Conservation (phyloP, 306 rosid species). For the Cucumis melo region DNA sequence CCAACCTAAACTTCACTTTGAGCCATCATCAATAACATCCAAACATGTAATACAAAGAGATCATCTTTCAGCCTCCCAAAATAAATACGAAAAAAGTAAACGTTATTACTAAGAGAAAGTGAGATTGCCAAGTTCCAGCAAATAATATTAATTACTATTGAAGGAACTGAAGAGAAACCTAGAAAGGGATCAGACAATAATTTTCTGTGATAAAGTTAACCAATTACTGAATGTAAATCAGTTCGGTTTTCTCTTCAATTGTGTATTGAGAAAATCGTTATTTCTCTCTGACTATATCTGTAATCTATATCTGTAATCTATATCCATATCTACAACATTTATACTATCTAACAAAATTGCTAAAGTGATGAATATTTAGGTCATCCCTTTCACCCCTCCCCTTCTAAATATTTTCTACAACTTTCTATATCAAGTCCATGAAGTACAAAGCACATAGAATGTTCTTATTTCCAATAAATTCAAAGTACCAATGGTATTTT, state of each 20-base stretch:
- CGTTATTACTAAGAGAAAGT: background rate
- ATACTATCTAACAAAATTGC: background rate
- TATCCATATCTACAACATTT: background rate
- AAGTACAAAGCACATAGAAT: too few species aligned
- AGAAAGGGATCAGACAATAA: background rate
- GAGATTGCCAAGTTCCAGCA: too few species aligned
- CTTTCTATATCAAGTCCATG: too few species aligned
- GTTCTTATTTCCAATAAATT: too few species aligned
- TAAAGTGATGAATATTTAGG: background rate
- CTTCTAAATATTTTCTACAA: too few species aligned
- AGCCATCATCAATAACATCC: background rate
- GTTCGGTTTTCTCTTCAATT: too few species aligned
- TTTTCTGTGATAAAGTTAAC: background rate
- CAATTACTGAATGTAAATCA: too few species aligned
- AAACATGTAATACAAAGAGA: background rate
- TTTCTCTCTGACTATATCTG: background rate
- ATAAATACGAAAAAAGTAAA: background rate
- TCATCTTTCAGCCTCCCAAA: background rate
- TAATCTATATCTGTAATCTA: background rate
- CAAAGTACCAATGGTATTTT: background rate
- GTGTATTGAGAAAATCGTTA: background rate
- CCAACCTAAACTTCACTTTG: background rate
- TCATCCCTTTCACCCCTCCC: background rate
- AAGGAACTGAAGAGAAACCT: background rate
- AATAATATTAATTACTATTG: too few species aligned